Evolutionary conservation across 768 basidiomycete genomes (phyloP).

Genomic region (Trametes gibbosa): DNA sequence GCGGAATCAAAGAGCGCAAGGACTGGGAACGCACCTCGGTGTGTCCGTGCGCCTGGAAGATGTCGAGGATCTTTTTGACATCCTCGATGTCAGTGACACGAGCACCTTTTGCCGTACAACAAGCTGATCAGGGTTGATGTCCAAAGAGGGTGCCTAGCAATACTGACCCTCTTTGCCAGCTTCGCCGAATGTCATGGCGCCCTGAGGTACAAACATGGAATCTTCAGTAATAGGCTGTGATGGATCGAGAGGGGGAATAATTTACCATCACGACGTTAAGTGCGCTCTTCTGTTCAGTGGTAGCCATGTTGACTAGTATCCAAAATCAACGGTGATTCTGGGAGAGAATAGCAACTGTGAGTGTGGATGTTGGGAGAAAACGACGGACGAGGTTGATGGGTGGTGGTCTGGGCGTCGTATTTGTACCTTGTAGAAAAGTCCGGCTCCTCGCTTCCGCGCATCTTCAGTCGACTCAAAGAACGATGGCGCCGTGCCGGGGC

Average conservation of each 20-base stretch:
- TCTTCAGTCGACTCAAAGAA: no score
- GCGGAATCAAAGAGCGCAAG: not conserved
- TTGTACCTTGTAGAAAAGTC: no score
- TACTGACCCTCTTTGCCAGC: constrained; percentile 39
- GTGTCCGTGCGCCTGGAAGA: constrained; percentile 55
- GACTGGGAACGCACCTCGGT: constrained; percentile 38
- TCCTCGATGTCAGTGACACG: constrained; percentile 48
- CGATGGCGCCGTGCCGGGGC: no score
- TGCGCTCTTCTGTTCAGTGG: constrained; percentile 36
- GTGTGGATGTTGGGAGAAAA: not conserved
- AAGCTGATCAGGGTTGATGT: constrained; percentile 5
- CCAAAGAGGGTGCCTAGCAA: not conserved
- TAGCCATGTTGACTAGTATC: not conserved
- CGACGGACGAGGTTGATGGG: not conserved
- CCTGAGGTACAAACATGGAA: no score
- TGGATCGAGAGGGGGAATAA: not conserved
- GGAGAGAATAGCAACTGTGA: no score
- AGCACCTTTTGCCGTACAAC: constrained; percentile 28
- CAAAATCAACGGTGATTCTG: not conserved
- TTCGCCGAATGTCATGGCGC: constrained; percentile 56
- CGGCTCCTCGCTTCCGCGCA: no score
- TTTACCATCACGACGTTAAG: constrained; percentile 52
- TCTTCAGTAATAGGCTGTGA: constrained; percentile 16
- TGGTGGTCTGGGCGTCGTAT: not conserved
- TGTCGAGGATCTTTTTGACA: constrained; percentile 51